Conservation (phyloP, 2,329 filamentous ascomycete species). For the Cordyceps farinosa region DNA sequence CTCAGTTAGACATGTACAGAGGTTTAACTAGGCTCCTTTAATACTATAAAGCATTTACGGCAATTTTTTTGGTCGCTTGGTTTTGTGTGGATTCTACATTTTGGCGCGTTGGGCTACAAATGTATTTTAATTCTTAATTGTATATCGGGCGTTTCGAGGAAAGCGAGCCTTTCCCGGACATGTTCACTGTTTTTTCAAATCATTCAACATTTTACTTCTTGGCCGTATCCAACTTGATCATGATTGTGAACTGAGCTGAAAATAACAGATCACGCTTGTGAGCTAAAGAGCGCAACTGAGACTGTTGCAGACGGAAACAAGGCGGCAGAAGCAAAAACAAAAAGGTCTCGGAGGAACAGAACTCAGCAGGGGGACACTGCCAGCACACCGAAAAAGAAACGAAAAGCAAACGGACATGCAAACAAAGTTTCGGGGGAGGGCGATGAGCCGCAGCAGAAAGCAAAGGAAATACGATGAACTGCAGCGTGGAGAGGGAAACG, state of each 20-base stretch:
- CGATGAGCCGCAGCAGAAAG: background rate
- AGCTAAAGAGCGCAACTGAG: background rate
- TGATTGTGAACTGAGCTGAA: background rate
- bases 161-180: conserved; percentile 12
- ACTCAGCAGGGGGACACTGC: background rate
- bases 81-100: conserved; percentile 17
- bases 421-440: background rate
- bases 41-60: conserved; percentile 27
- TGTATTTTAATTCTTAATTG: conserved; percentile 50
- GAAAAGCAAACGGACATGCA: no score
- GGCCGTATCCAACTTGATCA: background rate
- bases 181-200: conserved; percentile 12
- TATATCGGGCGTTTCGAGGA: conserved; percentile 26
- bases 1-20: conserved; percentile 36
- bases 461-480: background rate
- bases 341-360: background rate
- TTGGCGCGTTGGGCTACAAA: conserved; percentile 22
- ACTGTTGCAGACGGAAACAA: conserved; percentile 9
- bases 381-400: background rate
- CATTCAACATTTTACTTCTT: conserved; percentile 4
- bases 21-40: conserved; percentile 35
- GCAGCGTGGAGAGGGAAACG: background rate
- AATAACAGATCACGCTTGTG: background rate
- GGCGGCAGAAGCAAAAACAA: background rate
- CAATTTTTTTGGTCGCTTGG: conserved; percentile 13